Evolutionary conservation across 352 stramenopile species (phyloP).

Genomic region (Phytopythium chamaehyphon): DNA sequence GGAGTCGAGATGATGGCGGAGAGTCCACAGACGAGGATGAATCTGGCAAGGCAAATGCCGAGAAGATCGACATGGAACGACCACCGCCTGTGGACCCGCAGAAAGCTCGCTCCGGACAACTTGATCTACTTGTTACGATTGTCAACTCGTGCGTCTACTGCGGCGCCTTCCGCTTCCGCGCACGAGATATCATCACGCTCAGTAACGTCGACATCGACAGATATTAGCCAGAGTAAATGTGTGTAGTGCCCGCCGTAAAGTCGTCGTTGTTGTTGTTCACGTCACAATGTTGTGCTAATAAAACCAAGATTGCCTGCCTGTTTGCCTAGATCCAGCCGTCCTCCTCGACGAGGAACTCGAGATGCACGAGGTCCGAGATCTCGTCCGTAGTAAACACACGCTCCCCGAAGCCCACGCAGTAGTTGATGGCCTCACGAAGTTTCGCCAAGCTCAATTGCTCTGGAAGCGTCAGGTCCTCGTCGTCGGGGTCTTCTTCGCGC

Average conservation of each 20-base stretch:
- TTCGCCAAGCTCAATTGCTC: constrained; percentile 32
- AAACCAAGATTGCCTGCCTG: background rate
- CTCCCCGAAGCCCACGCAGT: constrained; percentile 56
- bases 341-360: constrained; percentile 80
- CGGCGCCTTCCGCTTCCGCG: constrained; percentile 47
- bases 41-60: background rate
- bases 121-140: constrained; percentile 56
- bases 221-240: background rate
- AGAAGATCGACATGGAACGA: constrained; percentile 6
- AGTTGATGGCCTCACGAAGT: constrained; percentile 58
- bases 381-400: constrained; percentile 47
- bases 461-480: constrained; percentile 36
- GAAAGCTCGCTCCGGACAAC: constrained; percentile 20
- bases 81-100: constrained; percentile 32
- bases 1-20: background rate
- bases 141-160: constrained; percentile 66
- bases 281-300: constrained; percentile 7
- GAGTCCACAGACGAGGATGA: too few species aligned
- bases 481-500: constrained; percentile 26
- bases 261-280: background rate
- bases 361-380: constrained; percentile 57
- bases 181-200: constrained; percentile 46
- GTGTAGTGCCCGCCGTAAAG: too few species aligned
- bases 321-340: constrained; percentile 69
- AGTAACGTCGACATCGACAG: constrained; percentile 49